Percentiles rank a stretch among this genome's conserved stretches.
Evolutionary conservation across 1,284 basidiomycete species (phyloP).

Genomic region (Coniophora puteana): DNA sequence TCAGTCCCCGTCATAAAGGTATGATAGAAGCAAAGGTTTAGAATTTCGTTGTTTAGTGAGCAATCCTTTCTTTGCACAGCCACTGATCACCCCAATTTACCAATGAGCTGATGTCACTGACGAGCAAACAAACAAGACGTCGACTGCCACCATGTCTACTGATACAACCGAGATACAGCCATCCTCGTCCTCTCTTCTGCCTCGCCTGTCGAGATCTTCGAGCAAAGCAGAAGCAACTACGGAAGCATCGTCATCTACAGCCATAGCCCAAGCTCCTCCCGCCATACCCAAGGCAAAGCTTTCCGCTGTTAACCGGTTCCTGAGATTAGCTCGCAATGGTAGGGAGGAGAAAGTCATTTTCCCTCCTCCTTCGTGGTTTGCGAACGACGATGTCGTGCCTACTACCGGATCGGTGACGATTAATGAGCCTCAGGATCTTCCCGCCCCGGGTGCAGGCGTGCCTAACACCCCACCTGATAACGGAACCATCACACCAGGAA

Average conservation of each 20-base stretch:
- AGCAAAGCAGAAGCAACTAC: conserved; percentile 17
- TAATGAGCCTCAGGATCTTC: conserved; percentile 6
- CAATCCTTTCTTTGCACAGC: too few relatives aligned
- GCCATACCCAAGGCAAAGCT: conserved; percentile 31
- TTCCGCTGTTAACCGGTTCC: conserved; percentile 33
- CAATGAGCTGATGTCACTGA: too few relatives aligned
- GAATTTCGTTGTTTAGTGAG: too few relatives aligned
- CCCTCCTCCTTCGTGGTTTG: conserved; percentile 20
- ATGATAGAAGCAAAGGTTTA: too few relatives aligned
- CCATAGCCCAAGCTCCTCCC: conserved; percentile 6
- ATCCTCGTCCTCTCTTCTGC: too few relatives aligned
- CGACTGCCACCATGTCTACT: too few relatives aligned
- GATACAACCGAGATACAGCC: too few relatives aligned
- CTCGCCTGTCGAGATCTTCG: conserved; percentile 14
- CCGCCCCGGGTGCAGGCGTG: conserved; percentile 7
- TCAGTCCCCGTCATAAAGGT: too few relatives aligned
- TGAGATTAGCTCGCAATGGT: conserved; percentile 21
- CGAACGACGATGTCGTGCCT: conserved; percentile 11
- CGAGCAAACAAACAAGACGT: too few relatives aligned
- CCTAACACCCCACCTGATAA: conserved; percentile 10
- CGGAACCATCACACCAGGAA: too few relatives aligned
- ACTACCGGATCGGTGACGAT: conserved; percentile 10
- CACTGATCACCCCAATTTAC: too few relatives aligned
- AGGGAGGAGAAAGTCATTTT: conserved; percentile 11
- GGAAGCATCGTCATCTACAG: conserved; percentile 10